Evolutionary conservation across 768 basidiomycete species (phyloP), one percentile per base, ranked within the genome.

Genomic region (Podaxis sp.): DNA sequence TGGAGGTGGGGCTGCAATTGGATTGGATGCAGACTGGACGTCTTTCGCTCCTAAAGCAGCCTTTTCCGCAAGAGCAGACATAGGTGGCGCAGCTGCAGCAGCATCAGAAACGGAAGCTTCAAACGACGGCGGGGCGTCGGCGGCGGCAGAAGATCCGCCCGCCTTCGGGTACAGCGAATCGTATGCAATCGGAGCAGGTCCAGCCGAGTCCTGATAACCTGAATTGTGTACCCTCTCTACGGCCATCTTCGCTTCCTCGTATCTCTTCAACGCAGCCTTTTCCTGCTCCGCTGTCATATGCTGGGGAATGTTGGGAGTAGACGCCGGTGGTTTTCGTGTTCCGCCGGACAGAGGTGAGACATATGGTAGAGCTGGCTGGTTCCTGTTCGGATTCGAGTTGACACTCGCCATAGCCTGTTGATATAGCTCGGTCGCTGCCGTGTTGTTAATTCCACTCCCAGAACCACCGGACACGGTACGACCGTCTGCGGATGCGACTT

Each of bases 271-370:
- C 23, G 86, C 86, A 2, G 82, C 87, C 68, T 92, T 92, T 72
- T 93, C 91, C 67, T 89, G 81, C 62, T 85, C 87, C 0, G 90
- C 90, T 18, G 84, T 82, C 36, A 74, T 72, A 66, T 84, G 89
- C 32, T 80, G 79, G 32, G 84, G 81, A 3, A 77, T 68, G 7
- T 56, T 62, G 4, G 68, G 40, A 21, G 64, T 57, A 5, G 27
- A 23, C 32, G 69, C 61, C 38, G 65, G 35, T 4, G 74, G 61
- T 47, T 59, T 69, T 55, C 67, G 61, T n/a, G 59, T 55, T 55
- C 21, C 67, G 38, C 64, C 62, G 2, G 40, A 48, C 32, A 59
- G 28, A 18, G 68, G 65, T 18, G 68, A 64, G 18, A 50, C 16
- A 54, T 63, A 62, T 4, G 67, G 28, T 10, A 64, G 63, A 21